Evolutionary conservation across 768 basidiomycete genomes (phyloP).

Genomic region (Boletus patriciae): DNA sequence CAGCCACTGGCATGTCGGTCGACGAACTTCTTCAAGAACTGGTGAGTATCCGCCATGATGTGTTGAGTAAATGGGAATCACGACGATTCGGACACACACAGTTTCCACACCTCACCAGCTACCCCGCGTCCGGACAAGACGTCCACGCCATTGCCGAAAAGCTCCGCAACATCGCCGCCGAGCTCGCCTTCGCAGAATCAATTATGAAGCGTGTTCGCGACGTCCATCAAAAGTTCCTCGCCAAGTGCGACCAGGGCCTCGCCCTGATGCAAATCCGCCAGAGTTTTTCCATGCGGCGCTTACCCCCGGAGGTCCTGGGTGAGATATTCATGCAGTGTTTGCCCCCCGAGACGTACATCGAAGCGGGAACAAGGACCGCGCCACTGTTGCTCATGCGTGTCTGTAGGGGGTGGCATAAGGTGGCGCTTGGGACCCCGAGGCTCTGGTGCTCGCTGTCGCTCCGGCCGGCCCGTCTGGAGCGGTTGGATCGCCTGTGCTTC

Average conservation of each 20-base stretch:
- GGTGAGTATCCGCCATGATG: too few relatives aligned
- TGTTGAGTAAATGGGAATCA: too few relatives aligned
- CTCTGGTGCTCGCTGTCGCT: conserved; percentile 48
- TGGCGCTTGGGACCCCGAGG: conserved; percentile 41
- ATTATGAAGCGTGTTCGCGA: conserved; percentile 12
- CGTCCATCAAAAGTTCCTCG: conserved; percentile 4
- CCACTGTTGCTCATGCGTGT: conserved; percentile 43
- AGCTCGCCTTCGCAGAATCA: conserved; percentile 12
- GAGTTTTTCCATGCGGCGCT: conserved; percentile 31
- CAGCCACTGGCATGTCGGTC: too few relatives aligned
- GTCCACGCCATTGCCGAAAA: conserved; percentile 15
- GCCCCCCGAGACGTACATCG: conserved; percentile 20
- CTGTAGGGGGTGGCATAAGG: conserved; percentile 42
- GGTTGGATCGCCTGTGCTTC: conserved; percentile 13
- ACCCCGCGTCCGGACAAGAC: not conserved
- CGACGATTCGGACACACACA: too few relatives aligned
- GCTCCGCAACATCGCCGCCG: conserved; percentile 9
- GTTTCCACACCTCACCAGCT: conserved; percentile 4
- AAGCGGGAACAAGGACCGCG: conserved; percentile 24
- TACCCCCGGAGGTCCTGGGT: conserved; percentile 47
- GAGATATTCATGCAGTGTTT: conserved; percentile 48
- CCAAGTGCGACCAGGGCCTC: not conserved
- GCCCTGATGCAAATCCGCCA: conserved; percentile 21
- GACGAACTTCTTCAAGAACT: too few relatives aligned
- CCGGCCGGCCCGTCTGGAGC: conserved; percentile 1